Base-by-base conservation (phyloP, 2,329 filamentous ascomycete genomes). In the Fusarium sp. region DNA sequence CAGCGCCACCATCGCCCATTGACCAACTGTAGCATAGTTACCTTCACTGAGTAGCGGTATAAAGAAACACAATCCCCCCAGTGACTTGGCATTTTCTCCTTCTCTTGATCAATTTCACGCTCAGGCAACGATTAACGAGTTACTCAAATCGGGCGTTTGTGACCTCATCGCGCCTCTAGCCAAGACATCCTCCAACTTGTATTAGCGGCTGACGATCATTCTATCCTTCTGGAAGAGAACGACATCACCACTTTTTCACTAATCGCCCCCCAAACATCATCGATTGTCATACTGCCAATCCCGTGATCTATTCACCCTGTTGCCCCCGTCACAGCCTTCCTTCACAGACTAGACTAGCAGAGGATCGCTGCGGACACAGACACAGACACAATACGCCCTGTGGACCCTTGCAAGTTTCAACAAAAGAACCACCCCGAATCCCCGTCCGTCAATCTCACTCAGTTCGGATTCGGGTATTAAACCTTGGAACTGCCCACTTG, bases 401-500 rank as follows among this genome's bases (percentile, higher is more conserved):
- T 54, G 60, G 61, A 64, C 31, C 59, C 52, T 13, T 60, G 29
- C 11, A n/a, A n/a, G n/a, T n/a, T n/a, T n/a, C n/a, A 57, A 33
- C 29, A 31, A 11, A 40, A 43, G 25, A 25, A 37, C 36, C 17
- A 45, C 41, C 58, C 58, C 61, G 47, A 15, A 33, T 25, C 15
- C 58, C 60, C 53, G 61, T 64, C 61, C 61, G 65, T 64, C 61
- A 46, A 50, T 58, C 47, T 27, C 27, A 31, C 47, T 27, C 18
- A 17, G 35, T 45, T 50, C 57, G 18, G 41, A 33, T 36, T 64
- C 21, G 53, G 53, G 46, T 64, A 64, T 66, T 66, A 66, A 66
- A 66, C 35, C 61, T 50, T 56, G 61, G 43, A 59, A 31, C 49
- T 49, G 43, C 63, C 63, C 63, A 66, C 63, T 55, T 48, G 39